Percentiles rank a stretch among this genome's conserved stretches.
These are phyloP conservation scores for Solanum appendiculatum DNA, from an alignment of 257 asterid genomes.

Conservation along the genomic window DNA sequence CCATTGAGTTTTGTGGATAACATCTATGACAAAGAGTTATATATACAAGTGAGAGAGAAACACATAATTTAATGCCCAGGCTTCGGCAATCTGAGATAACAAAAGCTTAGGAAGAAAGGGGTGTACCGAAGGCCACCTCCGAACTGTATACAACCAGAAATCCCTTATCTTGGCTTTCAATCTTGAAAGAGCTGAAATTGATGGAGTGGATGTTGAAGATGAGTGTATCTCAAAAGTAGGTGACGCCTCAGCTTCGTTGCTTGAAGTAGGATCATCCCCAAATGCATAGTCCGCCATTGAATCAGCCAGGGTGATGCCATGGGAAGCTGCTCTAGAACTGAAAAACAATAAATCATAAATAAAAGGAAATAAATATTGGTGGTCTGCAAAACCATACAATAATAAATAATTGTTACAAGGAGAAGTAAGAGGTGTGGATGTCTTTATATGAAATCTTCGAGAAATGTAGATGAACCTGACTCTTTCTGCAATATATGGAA, in stretches of 20 bases:
- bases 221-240: slow-evolving; percentile 27
- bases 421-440: neutral
- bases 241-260: slow-evolving; percentile 31
- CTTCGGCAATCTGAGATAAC: neutral
- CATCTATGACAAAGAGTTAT: neutral
- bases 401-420: neutral
- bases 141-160: slow-evolving; percentile 52
- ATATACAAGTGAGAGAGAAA: neutral
- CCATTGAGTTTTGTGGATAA: neutral
- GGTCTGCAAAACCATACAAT: neutral
- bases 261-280: slow-evolving; percentile 18
- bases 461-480: slow-evolving; percentile 42
- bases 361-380: neutral
- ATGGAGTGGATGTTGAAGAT: slow-evolving; percentile 21
- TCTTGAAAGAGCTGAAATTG: slow-evolving; percentile 50
- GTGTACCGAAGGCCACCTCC: slow-evolving; percentile 95
- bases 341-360: slow-evolving; percentile 12
- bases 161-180: slow-evolving; percentile 51
- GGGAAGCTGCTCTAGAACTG: slow-evolving; percentile 90
- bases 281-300: slow-evolving; percentile 35
- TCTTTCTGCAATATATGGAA: slow-evolving; percentile 93
- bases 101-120: slow-evolving; percentile 23
- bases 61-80: neutral
- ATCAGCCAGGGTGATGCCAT: slow-evolving; percentile 61
- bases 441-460: neutral